These are phyloP conservation scores for Borealophlyctis nickersoniae DNA, from an alignment of 192 early-diverging fungal genomes.

Conservation along the genomic window DNA sequence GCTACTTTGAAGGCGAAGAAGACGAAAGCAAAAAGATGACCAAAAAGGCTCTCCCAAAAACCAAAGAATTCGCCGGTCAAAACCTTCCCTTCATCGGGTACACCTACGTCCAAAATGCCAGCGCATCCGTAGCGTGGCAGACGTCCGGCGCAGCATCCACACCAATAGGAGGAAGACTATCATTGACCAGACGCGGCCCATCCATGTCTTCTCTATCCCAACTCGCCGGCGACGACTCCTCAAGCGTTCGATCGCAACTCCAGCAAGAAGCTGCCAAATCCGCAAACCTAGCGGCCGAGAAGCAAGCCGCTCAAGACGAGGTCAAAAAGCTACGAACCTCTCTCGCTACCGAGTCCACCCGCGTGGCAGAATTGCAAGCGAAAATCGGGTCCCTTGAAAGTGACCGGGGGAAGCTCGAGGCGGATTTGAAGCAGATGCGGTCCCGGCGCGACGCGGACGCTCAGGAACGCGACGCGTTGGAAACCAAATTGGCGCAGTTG, in stretches of 20 bases:
- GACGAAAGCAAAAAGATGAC: slow-evolving; percentile 51
- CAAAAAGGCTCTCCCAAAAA: slow-evolving; percentile 35
- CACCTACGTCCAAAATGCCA: slow-evolving; percentile 56
- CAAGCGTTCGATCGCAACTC: not conserved
- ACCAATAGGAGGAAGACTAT: not conserved
- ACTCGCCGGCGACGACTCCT: not conserved
- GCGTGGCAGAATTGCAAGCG: slow-evolving; percentile 19
- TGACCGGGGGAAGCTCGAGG: slow-evolving; percentile 20
- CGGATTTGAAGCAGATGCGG: slow-evolving; percentile 6
- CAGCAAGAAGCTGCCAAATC: slow-evolving; percentile 17
- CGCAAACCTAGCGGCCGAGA: not conserved
- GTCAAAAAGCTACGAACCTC: not conserved
- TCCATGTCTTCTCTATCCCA: not conserved
- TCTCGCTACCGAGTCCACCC: not conserved
- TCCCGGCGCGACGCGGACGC: slow-evolving; percentile 13
- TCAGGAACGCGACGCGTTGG: slow-evolving; percentile 16
- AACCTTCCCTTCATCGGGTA: slow-evolving; percentile 87
- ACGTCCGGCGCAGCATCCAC: not conserved
- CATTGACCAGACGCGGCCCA: not conserved
- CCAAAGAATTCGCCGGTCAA: slow-evolving; percentile 66
- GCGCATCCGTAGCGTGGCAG: slow-evolving; percentile 26
- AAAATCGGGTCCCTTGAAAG: slow-evolving; percentile 10
- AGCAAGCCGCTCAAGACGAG: slow-evolving; percentile 22
- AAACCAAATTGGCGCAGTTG: slow-evolving; percentile 26
- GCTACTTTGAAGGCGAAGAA: slow-evolving; percentile 84